Evolutionary conservation across 768 basidiomycete species (phyloP).

Genomic region (Neoboletus brunneissimus): DNA sequence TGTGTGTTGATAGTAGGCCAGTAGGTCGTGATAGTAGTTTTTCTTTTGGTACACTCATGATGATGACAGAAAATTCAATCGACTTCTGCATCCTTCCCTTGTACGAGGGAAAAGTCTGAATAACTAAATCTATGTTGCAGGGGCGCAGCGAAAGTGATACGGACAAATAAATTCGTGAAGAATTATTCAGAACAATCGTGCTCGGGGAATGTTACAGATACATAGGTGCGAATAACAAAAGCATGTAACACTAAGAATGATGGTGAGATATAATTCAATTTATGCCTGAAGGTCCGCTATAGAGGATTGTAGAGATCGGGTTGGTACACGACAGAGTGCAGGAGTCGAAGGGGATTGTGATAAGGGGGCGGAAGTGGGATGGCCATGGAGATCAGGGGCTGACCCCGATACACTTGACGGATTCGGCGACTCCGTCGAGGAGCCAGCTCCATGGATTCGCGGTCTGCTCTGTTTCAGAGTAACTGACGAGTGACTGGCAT

Average conservation of each 20-base stretch:
- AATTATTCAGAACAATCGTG: not conserved
- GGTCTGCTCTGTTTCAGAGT: slow-evolving; percentile 21
- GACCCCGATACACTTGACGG: slow-evolving; percentile 23
- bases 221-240: slow-evolving; percentile 21
- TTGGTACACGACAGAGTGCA: slow-evolving; percentile 10
- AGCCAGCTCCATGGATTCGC: slow-evolving; percentile 8
- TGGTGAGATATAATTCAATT: slow-evolving; percentile 17
- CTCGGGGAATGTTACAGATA: slow-evolving; percentile 20
- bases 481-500: slow-evolving; percentile 17
- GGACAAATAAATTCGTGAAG: slow-evolving; percentile 1
- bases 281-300: slow-evolving; percentile 28
- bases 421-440: slow-evolving; percentile 7
- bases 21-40: slow-evolving; percentile 9
- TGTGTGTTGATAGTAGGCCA: slow-evolving; percentile 19
- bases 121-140: not conserved
- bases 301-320: slow-evolving; percentile 12
- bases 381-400: slow-evolving; percentile 24
- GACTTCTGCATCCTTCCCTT: not conserved
- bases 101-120: too few relatives aligned
- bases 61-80: slow-evolving; percentile 10
- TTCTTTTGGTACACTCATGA: slow-evolving; percentile 7
- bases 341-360: slow-evolving; percentile 11
- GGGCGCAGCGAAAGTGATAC: not conserved
- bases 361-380: slow-evolving; percentile 8
- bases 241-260: slow-evolving; percentile 12